These are phyloP conservation scores for Akanthomyces muscarius DNA, from an alignment of 2,329 filamentous ascomycete species.

Conservation along the genomic window DNA sequence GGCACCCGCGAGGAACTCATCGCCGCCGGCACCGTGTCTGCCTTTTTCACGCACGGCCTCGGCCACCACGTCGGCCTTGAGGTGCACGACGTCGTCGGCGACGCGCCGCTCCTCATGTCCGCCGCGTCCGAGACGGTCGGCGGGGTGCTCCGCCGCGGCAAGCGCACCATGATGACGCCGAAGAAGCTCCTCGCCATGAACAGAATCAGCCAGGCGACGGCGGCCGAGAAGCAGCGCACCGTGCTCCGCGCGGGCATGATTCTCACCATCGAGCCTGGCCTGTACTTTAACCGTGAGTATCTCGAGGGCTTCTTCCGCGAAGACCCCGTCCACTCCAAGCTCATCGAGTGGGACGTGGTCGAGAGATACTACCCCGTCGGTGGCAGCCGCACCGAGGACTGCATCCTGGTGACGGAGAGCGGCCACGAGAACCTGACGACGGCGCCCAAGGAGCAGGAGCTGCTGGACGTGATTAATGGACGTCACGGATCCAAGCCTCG, in stretches of 20 bases:
- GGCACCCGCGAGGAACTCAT: constrained; percentile 57
- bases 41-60: constrained; percentile 64
- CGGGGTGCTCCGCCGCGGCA: constrained; percentile 30
- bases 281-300: constrained; percentile 73
- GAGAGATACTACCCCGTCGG: constrained; percentile 73
- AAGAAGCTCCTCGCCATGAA: constrained; percentile 31
- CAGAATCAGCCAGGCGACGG: constrained; percentile 21
- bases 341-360: constrained; percentile 62
- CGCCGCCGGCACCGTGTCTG: constrained; percentile 49
- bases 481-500: constrained; percentile 10
- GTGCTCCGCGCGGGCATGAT: constrained; percentile 59
- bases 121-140: constrained; percentile 23
- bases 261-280: constrained; percentile 75
- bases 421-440: constrained; percentile 82
- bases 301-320: constrained; percentile 65
- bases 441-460: constrained; percentile 70
- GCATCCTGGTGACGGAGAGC: constrained; percentile 71
- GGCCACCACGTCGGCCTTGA: constrained; percentile 65
- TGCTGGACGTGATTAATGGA: constrained; percentile 58
- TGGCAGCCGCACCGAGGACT: constrained; percentile 90
- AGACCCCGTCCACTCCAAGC: constrained; percentile 53
- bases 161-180: constrained; percentile 40
- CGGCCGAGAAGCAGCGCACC: constrained; percentile 34
- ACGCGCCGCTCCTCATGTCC: constrained; percentile 31
- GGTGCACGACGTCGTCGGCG: constrained; percentile 55